A percentile compares a stretch with the other conserved stretches of the same genome.
Conservation (phyloP, 116 monocot species). For the Phalaenopsis hybrid region DNA sequence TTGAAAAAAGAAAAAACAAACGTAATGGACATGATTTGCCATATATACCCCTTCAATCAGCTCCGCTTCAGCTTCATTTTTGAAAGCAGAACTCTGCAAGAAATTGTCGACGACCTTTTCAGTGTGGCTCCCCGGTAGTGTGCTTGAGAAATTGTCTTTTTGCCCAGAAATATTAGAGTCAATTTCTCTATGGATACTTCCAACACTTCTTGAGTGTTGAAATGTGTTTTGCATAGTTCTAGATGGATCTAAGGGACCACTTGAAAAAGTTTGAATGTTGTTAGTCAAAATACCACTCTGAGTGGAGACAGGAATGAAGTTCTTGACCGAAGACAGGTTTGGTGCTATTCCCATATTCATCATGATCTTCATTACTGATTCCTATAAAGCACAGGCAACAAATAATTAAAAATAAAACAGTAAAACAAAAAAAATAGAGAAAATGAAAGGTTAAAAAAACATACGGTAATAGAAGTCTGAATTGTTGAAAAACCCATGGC, state of each 20-base stretch:
- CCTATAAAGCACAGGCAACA: constrained; percentile 33
- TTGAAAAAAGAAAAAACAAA: not conserved
- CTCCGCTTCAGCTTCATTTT: constrained; percentile 21
- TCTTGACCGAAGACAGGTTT: constrained; percentile 29
- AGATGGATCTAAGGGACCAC: constrained; percentile 18
- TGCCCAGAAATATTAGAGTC: constrained; percentile 5
- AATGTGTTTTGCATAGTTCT: constrained; percentile 15
- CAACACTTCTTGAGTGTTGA: constrained; percentile 9
- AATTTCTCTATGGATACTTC: constrained; percentile 9
- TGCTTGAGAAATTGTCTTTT: constrained; percentile 16
- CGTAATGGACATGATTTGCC: not conserved
- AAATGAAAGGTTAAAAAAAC: constrained; percentile 5
- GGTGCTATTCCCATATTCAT: constrained; percentile 39
- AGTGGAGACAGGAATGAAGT: constrained; percentile 21
- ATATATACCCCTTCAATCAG: not conserved
- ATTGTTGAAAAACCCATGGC: constrained; percentile 44
- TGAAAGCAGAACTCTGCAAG: constrained; percentile 62
- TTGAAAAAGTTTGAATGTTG: constrained; percentile 12
- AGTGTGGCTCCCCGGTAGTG: constrained; percentile 26
- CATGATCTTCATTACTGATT: constrained; percentile 42
- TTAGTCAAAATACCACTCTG: constrained; percentile 23
- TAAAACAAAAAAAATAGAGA: constrained; percentile 6
- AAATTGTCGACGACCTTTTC: constrained; percentile 71
- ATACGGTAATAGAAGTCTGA: constrained; percentile 39
- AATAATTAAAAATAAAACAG: constrained; percentile 8